Base-by-base conservation (phyloP, 2,329 filamentous ascomycete genomes). In the Colletotrichum coccodes region DNA sequence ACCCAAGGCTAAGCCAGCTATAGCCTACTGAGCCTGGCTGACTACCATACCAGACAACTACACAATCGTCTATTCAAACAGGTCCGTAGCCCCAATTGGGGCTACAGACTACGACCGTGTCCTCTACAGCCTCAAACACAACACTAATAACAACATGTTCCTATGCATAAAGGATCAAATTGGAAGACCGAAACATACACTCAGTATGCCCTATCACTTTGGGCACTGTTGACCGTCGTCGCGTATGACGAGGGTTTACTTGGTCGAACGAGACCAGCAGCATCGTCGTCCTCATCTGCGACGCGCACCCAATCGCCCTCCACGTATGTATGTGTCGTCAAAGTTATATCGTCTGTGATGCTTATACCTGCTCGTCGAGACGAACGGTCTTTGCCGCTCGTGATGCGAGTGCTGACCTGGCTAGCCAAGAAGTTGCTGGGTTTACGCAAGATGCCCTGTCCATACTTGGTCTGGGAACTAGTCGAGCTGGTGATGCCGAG, bases 301-400 rank as follows among this genome's bases (percentile, higher is more conserved):
- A 54, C 60, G 14, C 60, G 60, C 14, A 63, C 60, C 60, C 60
- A 63, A 12, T 44, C 60, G 16, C 60, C 60, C 12, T 54, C 60
- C 8, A 46, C 40, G 26, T 54, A 54, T 16, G 60, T 63, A 18
- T 63, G 60, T n/a, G 60, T 63, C 60, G 50, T 54, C 49, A 63
- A 23, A 16, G 49, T 47, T 23, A 63, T 63, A 28, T 63, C 60
- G 49, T 63, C 60, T 2, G 49, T 56, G 40, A 63, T 63, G 49
- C 49, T 54, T 23, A 63, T 63, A n/a, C 60, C 60, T 7, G 36
- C 28, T 11, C 49, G 60, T 16, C 38, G 49, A 11, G 49, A 38
- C 60, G 60, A 47, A 5, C 36, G 49, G n/a, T 63, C 50, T 21
- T 50, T 49, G 26, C 50, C 60, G 16, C 38, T 46, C 14, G 60